Percentiles rank a stretch among this genome's conserved stretches.
Conservation (phyloP, 1,139 yeast species). For the Taphrina pruni region DNA sequence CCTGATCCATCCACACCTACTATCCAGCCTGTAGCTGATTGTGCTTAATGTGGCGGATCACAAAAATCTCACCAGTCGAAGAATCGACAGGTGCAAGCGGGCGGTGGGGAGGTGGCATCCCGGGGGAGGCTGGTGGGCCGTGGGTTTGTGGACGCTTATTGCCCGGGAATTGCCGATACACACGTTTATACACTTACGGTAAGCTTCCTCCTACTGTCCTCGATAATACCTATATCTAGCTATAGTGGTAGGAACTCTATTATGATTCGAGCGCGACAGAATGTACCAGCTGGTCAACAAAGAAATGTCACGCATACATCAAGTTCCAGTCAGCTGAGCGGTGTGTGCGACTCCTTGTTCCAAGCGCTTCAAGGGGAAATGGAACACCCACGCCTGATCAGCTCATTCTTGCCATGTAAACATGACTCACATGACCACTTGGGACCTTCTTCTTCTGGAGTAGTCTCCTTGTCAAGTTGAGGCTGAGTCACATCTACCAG, state of each 20-base stretch:
- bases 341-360: not conserved
- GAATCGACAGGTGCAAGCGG: not conserved
- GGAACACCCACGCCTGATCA: not conserved
- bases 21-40: no score
- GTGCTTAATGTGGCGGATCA: constrained; percentile 1
- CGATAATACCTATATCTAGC: no score
- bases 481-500: no score
- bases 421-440: constrained; percentile 3
- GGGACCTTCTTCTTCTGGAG: not conserved
- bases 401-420: not conserved
- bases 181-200: not conserved
- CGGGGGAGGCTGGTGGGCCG: not conserved
- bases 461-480: no score
- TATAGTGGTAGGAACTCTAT: not conserved
- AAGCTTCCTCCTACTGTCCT: no score
- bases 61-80: not conserved
- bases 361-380: not conserved
- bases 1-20: no score
- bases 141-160: not conserved
- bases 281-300: no score
- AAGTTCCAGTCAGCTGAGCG: not conserved
- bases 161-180: not conserved
- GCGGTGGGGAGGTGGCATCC: not conserved
- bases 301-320: not conserved
- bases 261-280: not conserved